phyloP scores from a whole-genome alignment of 306 rosid species.

The Lathyrus tuberosus region DNA sequence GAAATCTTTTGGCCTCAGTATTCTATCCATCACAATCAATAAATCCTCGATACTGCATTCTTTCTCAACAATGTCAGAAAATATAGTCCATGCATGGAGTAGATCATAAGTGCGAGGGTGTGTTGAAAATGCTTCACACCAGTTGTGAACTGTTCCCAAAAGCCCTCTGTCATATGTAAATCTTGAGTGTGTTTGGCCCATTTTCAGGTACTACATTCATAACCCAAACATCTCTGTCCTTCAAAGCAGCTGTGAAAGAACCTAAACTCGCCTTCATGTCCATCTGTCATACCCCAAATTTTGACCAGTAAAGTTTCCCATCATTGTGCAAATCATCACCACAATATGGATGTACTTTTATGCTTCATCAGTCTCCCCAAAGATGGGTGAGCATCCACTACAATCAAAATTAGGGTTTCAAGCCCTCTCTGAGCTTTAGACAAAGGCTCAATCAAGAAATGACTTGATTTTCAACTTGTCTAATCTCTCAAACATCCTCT shows the following conservation, averaged over 20 bases:
- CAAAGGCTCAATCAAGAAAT: too few relatives aligned
- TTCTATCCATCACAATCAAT: conserved; percentile 89
- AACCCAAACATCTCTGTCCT: conserved; percentile 86
- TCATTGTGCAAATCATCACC: too few relatives aligned
- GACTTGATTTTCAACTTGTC: too few relatives aligned
- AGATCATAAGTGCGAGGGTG: conserved; percentile 92
- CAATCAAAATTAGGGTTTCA: too few relatives aligned
- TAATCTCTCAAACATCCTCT: too few relatives aligned
- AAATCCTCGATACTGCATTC: conserved; percentile 82
- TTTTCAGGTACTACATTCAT: conserved; percentile 92
- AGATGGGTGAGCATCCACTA: too few relatives aligned
- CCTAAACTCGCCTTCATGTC: conserved; percentile 95
- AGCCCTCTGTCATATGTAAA: conserved; percentile 94
- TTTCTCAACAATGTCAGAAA: conserved; percentile 76
- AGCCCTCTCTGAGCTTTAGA: too few relatives aligned
- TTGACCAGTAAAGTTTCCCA: too few relatives aligned
- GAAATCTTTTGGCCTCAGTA: conserved; percentile 84
- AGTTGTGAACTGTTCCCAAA: conserved; percentile 77
- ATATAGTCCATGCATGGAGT: conserved; percentile 81
- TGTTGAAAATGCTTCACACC: conserved; percentile 94
- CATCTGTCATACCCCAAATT: too few relatives aligned
- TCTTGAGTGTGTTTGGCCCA: conserved; percentile 86
- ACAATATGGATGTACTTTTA: too few relatives aligned
- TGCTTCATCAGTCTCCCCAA: too few relatives aligned
- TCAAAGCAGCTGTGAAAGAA: conserved; percentile 92